Percentiles rank a stretch among this genome's conserved stretches.
These are phyloP conservation scores for Globisporangium megalacanthum DNA, from an alignment of 352 stramenopile genomes.

Conservation along the genomic window DNA sequence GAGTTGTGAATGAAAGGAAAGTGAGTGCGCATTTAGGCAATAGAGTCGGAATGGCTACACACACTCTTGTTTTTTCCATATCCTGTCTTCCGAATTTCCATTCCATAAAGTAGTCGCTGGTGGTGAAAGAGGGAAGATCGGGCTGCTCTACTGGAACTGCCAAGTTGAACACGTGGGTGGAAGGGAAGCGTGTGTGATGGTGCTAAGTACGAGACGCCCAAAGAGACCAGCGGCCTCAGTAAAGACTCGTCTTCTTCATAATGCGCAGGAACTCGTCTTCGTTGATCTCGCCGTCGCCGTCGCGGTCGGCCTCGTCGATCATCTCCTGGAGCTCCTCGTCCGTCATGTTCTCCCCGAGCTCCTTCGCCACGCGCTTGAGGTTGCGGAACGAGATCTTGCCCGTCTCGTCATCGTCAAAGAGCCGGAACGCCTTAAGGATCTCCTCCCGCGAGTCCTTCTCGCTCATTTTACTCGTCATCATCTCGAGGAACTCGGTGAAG, in stretches of 20 bases:
- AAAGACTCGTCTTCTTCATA: constrained; percentile 95
- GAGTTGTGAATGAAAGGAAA: constrained; percentile 21
- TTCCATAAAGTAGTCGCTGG: too few relatives aligned
- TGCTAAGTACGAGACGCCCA: too few relatives aligned
- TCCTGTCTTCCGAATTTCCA: too few relatives aligned
- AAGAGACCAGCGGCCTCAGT: constrained; percentile 17
- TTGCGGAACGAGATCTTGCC: constrained; percentile 97
- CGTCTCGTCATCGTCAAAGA: constrained; percentile 97
- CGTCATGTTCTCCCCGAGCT: constrained; percentile 96
- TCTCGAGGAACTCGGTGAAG: constrained; percentile 97
- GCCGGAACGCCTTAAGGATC: constrained; percentile 96
- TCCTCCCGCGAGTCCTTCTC: constrained; percentile 96
- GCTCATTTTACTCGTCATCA: constrained; percentile 97
- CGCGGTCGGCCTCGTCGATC: constrained; percentile 95
- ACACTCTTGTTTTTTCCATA: constrained; percentile 3
- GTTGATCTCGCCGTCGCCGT: constrained; percentile 96
- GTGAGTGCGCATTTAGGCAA: background rate
- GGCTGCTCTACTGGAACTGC: too few relatives aligned
- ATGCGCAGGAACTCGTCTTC: constrained; percentile 95
- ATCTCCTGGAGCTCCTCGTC: constrained; percentile 98
- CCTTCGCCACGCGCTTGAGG: constrained; percentile 95
- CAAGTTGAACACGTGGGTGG: background rate
- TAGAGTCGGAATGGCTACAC: background rate
- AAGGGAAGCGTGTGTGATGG: background rate
- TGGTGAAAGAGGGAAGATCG: too few relatives aligned